Percentiles rank a stretch among this genome's conserved stretches.
phyloP scores from a whole-genome alignment of 2,329 filamentous ascomycete genomes.

The Cladorrhinum sp. region DNA sequence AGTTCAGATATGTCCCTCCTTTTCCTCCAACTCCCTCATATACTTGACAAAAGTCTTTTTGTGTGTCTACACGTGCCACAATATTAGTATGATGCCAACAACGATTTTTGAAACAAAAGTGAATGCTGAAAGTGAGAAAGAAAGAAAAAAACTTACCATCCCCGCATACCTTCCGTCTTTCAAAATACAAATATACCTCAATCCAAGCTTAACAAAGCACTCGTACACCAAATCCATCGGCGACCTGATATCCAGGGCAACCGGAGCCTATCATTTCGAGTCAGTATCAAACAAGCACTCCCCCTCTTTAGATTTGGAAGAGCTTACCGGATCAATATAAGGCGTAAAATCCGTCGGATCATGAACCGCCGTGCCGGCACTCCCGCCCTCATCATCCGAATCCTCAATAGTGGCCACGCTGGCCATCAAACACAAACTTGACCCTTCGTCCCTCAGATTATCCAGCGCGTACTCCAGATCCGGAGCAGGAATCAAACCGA shows the following conservation, averaged over 20 bases:
- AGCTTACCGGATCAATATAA: not conserved
- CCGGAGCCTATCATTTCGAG: constrained; percentile 53
- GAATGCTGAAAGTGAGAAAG: too few relatives aligned
- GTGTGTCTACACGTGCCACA: constrained; percentile 61
- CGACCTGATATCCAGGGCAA: constrained; percentile 82
- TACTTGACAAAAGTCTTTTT: constrained; percentile 98
- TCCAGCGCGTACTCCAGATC: constrained; percentile 93
- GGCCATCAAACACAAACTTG: constrained; percentile 78
- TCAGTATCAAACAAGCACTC: not conserved
- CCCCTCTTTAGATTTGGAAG: not conserved
- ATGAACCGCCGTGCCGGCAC: not conserved
- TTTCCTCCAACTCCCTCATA: constrained; percentile 75
- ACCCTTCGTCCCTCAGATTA: constrained; percentile 70
- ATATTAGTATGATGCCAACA: constrained; percentile 5
- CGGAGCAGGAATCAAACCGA: constrained; percentile 88
- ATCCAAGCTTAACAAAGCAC: constrained; percentile 88
- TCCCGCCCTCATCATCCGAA: constrained; percentile 49
- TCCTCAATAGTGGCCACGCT: constrained; percentile 61
- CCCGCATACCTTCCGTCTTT: constrained; percentile 82
- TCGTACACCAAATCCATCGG: constrained; percentile 96
- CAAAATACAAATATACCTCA: constrained; percentile 89
- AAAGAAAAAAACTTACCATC: constrained; percentile 64
- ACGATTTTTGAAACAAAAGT: not conserved
- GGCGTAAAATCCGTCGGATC: not conserved
- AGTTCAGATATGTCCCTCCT: constrained; percentile 23